These are phyloP conservation scores for Citrus hindsii DNA, from an alignment of 345 rosid species.

Conservation along the genomic window DNA sequence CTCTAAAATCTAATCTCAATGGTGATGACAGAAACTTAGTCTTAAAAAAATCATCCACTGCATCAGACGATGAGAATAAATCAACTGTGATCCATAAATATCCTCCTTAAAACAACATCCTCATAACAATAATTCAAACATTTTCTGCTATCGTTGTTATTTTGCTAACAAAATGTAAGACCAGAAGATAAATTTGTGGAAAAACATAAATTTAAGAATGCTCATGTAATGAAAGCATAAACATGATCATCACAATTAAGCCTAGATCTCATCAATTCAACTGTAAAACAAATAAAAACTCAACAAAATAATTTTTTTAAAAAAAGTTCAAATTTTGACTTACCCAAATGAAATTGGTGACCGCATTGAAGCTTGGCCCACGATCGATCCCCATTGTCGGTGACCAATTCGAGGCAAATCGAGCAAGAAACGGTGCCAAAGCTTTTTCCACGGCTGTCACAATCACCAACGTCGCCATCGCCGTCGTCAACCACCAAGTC, in stretches of 20 bases:
- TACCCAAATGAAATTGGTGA: constrained; percentile 91
- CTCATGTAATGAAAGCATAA: background rate
- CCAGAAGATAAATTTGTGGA: background rate
- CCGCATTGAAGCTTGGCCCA: constrained; percentile 99
- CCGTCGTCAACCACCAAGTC: constrained; percentile 47
- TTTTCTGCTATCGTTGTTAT: background rate
- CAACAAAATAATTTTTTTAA: background rate
- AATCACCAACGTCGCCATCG: constrained; percentile 32
- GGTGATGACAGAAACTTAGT: background rate
- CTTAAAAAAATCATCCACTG: background rate
- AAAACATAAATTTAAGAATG: background rate
- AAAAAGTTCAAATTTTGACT: constrained; percentile 10
- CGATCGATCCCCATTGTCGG: constrained; percentile 79
- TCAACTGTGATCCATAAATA: background rate
- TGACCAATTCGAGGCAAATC: constrained; percentile 88
- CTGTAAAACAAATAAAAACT: background rate
- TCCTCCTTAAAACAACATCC: background rate
- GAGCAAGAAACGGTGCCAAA: constrained; percentile 75
- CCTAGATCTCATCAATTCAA: constrained; percentile 25
- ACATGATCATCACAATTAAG: background rate
- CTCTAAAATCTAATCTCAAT: background rate
- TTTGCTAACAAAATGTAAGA: background rate
- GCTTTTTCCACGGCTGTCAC: constrained; percentile 39
- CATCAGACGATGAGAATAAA: background rate
- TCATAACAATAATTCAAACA: background rate